A percentile compares a stretch with the other conserved stretches of the same genome.
Evolutionary conservation across 108 stramenopile species (phyloP).

Genomic region (Aurantiochytrium sp.): DNA sequence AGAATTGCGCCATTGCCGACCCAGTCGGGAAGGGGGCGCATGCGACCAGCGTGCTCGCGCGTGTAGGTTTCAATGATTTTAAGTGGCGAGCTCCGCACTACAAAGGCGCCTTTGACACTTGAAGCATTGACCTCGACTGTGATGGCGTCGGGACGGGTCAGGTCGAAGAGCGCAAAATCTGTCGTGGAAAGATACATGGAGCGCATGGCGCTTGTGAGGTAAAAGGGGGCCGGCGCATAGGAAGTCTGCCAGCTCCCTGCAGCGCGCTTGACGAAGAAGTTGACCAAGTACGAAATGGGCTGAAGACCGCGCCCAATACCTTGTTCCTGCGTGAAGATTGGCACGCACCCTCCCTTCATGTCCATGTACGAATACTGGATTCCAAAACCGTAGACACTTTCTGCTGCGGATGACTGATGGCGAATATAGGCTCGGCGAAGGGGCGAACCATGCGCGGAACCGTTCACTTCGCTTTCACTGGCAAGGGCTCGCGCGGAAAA

Average conservation of each 20-base stretch:
- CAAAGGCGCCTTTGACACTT: not conserved
- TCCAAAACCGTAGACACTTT: not conserved
- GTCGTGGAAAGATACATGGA: not conserved
- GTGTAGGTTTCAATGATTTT: not conserved
- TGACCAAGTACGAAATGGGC: not conserved
- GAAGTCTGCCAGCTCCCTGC: not conserved
- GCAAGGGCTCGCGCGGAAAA: not conserved
- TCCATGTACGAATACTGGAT: not conserved
- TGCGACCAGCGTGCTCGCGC: not conserved
- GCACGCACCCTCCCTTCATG: not conserved
- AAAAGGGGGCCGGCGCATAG: slow-evolving; percentile 3
- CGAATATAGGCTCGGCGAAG: not conserved
- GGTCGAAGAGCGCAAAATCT: not conserved
- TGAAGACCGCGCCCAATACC: not conserved
- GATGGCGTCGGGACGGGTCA: not conserved
- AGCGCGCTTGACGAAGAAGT: not conserved
- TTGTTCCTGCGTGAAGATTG: not conserved
- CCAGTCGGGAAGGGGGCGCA: slow-evolving; percentile 9
- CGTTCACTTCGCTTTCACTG: no score
- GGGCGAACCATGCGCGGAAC: not conserved
- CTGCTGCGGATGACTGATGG: not conserved
- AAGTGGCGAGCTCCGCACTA: not conserved
- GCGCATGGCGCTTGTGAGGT: not conserved
- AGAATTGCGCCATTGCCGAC: slow-evolving; percentile 8
- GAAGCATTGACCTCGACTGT: not conserved